Percentiles rank a stretch among this genome's conserved stretches.
Conservation (phyloP, 169 alveolate species). For the Eimeria sp. region DNA sequence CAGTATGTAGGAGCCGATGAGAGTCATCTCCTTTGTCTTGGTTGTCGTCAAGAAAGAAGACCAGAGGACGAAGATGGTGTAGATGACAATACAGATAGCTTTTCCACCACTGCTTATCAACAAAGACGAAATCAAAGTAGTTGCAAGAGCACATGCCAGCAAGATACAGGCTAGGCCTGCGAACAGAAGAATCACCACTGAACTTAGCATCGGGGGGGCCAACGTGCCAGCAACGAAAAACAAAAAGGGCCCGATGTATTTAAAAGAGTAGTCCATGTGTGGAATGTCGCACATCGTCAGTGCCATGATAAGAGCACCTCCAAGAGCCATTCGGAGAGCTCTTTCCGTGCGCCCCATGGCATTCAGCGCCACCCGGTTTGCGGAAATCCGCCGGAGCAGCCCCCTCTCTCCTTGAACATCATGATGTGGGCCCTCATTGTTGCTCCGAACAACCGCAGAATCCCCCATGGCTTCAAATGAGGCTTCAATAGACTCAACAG, state of each 20-base stretch:
- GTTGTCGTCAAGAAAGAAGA: constrained; percentile 45
- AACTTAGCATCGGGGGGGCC: constrained; percentile 77
- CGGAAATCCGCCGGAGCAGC: not conserved
- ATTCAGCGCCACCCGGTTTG: constrained; percentile 8
- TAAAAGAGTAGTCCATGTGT: constrained; percentile 66
- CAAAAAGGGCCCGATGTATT: constrained; percentile 73
- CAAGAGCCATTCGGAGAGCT: constrained; percentile 75
- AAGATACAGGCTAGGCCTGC: constrained; percentile 74
- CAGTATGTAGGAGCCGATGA: constrained; percentile 78
- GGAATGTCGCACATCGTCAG: constrained; percentile 78
- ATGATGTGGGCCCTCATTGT: not conserved
- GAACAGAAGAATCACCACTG: constrained; percentile 41
- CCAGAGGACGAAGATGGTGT: constrained; percentile 36
- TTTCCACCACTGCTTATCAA: constrained; percentile 49
- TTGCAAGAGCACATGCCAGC: constrained; percentile 64
- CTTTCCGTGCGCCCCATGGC: constrained; percentile 70
- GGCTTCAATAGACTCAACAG: not conserved
- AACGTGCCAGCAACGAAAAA: constrained; percentile 72
- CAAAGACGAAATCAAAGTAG: constrained; percentile 35
- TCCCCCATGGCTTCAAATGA: constrained; percentile 4
- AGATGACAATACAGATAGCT: constrained; percentile 19
- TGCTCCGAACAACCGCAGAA: not conserved
- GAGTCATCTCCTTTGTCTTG: constrained; percentile 78
- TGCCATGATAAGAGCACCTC: constrained; percentile 73
- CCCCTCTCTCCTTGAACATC: not conserved